Evolutionary conservation across 805 yeast species (phyloP), one percentile per base, ranked within the genome.

Genomic region (Candida endomychidarum): DNA sequence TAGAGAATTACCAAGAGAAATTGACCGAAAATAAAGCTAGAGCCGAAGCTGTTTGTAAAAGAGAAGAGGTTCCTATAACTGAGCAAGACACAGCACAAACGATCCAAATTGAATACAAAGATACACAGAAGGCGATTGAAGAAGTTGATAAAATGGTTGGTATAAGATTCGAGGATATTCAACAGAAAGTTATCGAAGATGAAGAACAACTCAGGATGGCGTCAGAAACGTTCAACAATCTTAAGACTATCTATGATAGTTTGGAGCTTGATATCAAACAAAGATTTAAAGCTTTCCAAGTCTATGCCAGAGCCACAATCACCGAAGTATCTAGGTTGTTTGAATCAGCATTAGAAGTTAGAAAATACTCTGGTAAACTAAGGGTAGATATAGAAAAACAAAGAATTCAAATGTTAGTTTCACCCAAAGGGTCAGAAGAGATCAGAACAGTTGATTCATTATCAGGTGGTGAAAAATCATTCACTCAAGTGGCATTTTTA

Each of bases 381-480:
- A 70, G 70, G 11, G 82, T 91, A 56, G 83, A 83, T 47, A 76
- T 74, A 43, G 67, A 60, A 5, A 64, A 69, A 8, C 69, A 70
- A 38, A 65, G 67, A n/a, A 61, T 86, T 43, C 67, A 72, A 18
- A 72, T 85, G 61, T 61, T 72, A 41, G 86, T 83, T 2, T 74
- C 82, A 19, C 82, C 89, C 0, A 75, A 77, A 43, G 75, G 70
- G 36, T 81, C 77, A 42, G 74, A 72, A 27, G 72, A 73, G 19
- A 69, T 77, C 22, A 71, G 96, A 49, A 78, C 82, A 26, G 87
- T 87, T 3, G 86, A 81, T 48, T 83, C 96, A 0, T 72, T 91
- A 18, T 88, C 96, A 1, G 99, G 99, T 25, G 99, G 99, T 33
- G 99, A 93, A 58, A 90, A 90, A 57, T 88, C 97, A 0, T 91